These are phyloP conservation scores for Xerocomus potaroensis DNA, from an alignment of 768 basidiomycete species.

Conservation along the genomic window DNA sequence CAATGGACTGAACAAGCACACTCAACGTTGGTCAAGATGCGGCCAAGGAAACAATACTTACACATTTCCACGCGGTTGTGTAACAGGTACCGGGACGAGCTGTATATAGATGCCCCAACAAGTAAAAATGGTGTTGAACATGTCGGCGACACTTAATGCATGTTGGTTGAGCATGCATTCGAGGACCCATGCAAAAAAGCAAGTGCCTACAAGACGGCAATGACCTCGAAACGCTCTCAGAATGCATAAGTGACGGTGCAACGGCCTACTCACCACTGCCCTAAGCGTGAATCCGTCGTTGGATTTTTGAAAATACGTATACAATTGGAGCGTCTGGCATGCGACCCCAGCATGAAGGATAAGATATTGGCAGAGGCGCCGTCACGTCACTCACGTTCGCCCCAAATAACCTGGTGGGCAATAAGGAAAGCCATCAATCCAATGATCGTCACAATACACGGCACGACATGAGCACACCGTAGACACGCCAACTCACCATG, in stretches of 20 bases:
- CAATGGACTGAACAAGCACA: slow-evolving; percentile 3
- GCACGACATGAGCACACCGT: too few relatives aligned
- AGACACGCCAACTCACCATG: slow-evolving; percentile 3
- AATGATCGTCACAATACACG: too few relatives aligned
- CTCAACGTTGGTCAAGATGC: neutral
- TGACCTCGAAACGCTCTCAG: slow-evolving; percentile 2
- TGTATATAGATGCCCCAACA: slow-evolving; percentile 9
- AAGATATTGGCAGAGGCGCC: too few relatives aligned
- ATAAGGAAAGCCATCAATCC: too few relatives aligned
- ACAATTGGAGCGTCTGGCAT: slow-evolving; percentile 8
- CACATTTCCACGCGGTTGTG: slow-evolving; percentile 7
- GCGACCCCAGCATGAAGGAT: too few relatives aligned
- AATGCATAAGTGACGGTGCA: neutral
- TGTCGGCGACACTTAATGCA: slow-evolving; percentile 7
- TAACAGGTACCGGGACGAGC: slow-evolving; percentile 3
- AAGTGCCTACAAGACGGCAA: slow-evolving; percentile 3
- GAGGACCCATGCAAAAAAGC: neutral
- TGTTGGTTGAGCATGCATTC: neutral
- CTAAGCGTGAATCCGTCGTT: slow-evolving; percentile 3
- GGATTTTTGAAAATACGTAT: slow-evolving; percentile 9
- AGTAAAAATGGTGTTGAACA: slow-evolving; percentile 9
- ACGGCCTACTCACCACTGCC: slow-evolving; percentile 3
- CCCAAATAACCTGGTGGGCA: neutral
- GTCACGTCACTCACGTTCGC: neutral
- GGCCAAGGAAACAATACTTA: neutral